These are phyloP conservation scores for Pascua sp. DNA, from an alignment of 1,284 basidiomycete species.

Conservation along the genomic window DNA sequence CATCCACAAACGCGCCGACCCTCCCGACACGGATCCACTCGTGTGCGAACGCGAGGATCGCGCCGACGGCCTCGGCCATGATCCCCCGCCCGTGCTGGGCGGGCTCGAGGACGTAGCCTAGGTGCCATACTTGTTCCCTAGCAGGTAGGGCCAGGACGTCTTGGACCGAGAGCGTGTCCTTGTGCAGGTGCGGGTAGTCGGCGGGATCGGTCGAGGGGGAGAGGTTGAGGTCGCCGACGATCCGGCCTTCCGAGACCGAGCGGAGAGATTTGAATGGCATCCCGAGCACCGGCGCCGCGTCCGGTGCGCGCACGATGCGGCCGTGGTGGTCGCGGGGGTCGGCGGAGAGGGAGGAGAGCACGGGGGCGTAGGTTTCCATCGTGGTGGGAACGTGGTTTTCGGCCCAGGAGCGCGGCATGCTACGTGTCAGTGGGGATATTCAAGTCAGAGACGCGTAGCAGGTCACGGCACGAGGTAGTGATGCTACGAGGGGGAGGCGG, in stretches of 20 bases:
- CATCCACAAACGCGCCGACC: constrained; percentile 13
- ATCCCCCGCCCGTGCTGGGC: constrained; percentile 14
- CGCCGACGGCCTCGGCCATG: constrained; percentile 10
- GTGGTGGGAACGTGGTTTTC: too few species aligned
- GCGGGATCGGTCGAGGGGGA: neutral
- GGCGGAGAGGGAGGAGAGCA: too few species aligned
- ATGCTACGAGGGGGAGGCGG: too few species aligned
- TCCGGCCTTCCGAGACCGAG: neutral
- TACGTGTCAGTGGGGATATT: too few species aligned
- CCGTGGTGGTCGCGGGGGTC: too few species aligned
- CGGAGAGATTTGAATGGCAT: constrained; percentile 21
- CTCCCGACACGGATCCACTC: constrained; percentile 10
- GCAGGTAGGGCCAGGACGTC: constrained; percentile 4
- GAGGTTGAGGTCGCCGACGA: constrained; percentile 22
- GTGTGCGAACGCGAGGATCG: constrained; percentile 10
- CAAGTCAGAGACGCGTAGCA: too few species aligned
- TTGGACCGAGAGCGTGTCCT: too few species aligned
- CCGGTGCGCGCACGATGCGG: neutral
- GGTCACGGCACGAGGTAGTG: too few species aligned
- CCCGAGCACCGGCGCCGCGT: neutral
- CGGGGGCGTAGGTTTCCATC: too few species aligned
- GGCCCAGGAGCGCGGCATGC: too few species aligned
- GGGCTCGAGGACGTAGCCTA: constrained; percentile 21
- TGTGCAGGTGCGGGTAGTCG: neutral
- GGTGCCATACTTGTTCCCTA: constrained; percentile 9